Base-by-base conservation (phyloP, 805 yeast species). In the Candida pseudoglaebosa region DNA sequence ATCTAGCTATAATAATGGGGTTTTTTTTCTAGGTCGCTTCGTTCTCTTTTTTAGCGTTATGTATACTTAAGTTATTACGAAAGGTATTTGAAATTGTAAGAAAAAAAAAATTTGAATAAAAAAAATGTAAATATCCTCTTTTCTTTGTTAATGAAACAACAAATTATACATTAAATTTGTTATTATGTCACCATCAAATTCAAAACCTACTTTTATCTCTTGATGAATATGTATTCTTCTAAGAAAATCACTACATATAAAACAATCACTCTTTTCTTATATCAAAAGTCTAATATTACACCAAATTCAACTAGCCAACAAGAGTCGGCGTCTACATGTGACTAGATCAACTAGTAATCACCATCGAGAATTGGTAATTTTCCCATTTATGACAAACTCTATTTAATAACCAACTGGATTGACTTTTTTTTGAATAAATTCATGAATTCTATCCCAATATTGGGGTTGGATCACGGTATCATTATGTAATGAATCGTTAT, bases 381-480 rank as follows among this genome's bases (percentile, higher is more conserved):
- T 17, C 20, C 20, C 26, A 34, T n/a, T n/a, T n/a, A n/a, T n/a
- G n/a, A 28, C 20, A 5, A 10, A 26, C 28, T 19, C 26, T 12
- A 3, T 32, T 32, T 51, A 61, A 42, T 57, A 54, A 4, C 70
- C 70, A 6, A 57, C 56, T 4, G 78, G 77, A 36, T 61, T 66
- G 5, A 66, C 69, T 43, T 70, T 61, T 5, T 61, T 49, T 39
- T 60, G 57, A 24, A 80, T 62, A 51, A 86, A 87, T 16, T 72
- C 71, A 31, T 70, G 70, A 35, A 88, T 65, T 20, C 65, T 69
- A 5, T 75, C 77, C 96, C 96, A 93, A 59, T 91, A 91, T 9
- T 77, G 79, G 1, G 78, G 78, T 52, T 82, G 87, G 4, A 75
- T 52, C 26, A 84, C 78, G 0, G 97, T 88, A 54, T 89, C 95